A percentile compares a stretch with the other conserved stretches of the same genome.
These are phyloP conservation scores for Thielaviopsis cerberus DNA, from an alignment of 2,329 filamentous ascomycete genomes.

Conservation along the genomic window DNA sequence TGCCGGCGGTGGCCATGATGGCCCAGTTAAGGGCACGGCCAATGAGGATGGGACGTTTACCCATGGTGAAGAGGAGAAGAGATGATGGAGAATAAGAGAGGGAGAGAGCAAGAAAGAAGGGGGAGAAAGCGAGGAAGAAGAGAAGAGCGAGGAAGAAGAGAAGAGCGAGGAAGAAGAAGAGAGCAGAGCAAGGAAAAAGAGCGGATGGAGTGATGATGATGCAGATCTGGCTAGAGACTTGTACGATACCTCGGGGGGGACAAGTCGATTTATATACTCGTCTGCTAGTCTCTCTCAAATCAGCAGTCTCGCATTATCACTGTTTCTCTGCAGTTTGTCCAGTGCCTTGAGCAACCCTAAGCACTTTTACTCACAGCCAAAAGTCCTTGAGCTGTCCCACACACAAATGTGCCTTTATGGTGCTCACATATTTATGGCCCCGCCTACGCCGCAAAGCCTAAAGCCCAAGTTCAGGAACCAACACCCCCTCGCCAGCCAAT, in stretches of 20 bases:
- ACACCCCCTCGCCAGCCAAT: too few species aligned
- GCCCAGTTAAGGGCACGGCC: constrained; percentile 22
- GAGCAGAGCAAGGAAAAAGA: not conserved
- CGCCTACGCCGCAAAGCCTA: too few species aligned
- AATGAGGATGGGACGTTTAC: constrained; percentile 14
- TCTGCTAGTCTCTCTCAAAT: too few species aligned
- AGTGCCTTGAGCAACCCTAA: too few species aligned
- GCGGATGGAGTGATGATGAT: not conserved
- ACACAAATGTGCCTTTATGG: too few species aligned
- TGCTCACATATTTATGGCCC: not conserved
- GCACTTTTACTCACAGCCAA: not conserved
- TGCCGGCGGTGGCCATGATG: constrained; percentile 20
- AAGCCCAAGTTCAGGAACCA: too few species aligned
- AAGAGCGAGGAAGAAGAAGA: not conserved
- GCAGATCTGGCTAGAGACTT: too few species aligned
- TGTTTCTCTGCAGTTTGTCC: too few species aligned
- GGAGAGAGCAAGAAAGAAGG: not conserved
- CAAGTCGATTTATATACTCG: too few species aligned
- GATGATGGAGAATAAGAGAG: not conserved
- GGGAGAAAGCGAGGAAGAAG: not conserved
- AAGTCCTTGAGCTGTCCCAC: too few species aligned
- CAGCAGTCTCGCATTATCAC: too few species aligned
- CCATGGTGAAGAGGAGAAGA: not conserved
- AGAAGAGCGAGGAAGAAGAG: not conserved
- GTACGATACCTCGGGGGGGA: too few species aligned